A percentile compares a stretch with the other conserved stretches of the same genome.
These are phyloP conservation scores for Botrytis byssoidea DNA, from an alignment of 2,329 filamentous ascomycete genomes.

Conservation along the genomic window DNA sequence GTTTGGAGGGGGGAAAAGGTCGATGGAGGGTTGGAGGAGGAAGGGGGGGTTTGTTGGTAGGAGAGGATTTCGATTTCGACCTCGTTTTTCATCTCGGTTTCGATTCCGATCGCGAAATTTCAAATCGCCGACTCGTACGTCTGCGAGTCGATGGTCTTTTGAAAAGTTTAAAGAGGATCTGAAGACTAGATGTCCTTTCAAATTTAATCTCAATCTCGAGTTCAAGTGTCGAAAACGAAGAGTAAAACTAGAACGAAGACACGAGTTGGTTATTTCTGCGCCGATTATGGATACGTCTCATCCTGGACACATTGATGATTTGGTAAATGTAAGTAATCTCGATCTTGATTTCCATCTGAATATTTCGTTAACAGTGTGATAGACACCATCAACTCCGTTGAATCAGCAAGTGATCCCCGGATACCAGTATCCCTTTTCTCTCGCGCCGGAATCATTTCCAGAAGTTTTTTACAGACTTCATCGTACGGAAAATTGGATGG, in stretches of 20 bases:
- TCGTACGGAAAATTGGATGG: neutral
- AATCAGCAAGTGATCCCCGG: neutral
- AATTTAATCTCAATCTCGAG: neutral
- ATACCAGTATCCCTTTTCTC: neutral
- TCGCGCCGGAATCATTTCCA: neutral
- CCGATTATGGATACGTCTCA: neutral
- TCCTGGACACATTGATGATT: neutral
- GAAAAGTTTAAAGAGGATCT: neutral
- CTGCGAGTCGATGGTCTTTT: neutral
- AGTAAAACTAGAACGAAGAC: neutral
- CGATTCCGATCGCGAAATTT: neutral
- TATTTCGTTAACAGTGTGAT: neutral
- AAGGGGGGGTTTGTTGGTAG: neutral
- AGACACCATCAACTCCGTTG: neutral
- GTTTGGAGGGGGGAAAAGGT: neutral
- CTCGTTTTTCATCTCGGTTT: neutral
- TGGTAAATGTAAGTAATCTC: neutral
- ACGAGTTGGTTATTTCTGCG: neutral
- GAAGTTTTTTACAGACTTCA: neutral
- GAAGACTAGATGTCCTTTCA: neutral
- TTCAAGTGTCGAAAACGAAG: neutral
- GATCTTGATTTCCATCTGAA: neutral
- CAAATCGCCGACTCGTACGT: neutral
- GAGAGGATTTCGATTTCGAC: neutral
- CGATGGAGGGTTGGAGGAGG: accelerated